A percentile compares a stretch with the other conserved stretches of the same genome.
Conservation (phyloP, 2,329 filamentous ascomycete species). For the Paradendryphiella salina region DNA sequence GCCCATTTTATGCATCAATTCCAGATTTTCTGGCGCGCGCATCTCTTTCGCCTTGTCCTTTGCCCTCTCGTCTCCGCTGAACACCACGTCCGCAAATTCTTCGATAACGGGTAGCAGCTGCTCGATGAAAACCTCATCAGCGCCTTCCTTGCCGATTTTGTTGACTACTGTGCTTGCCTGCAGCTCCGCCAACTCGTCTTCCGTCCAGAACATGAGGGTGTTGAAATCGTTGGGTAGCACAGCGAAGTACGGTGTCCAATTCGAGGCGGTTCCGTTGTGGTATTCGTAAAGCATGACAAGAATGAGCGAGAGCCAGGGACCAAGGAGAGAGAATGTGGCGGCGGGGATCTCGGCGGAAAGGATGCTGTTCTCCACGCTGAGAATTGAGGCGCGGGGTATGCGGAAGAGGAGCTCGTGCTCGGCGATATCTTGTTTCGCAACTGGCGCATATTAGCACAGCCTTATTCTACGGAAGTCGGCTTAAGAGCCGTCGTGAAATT, state of each 20-base stretch:
- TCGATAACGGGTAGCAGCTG: slow-evolving; percentile 59
- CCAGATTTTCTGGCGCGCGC: slow-evolving; percentile 54
- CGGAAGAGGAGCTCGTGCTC: slow-evolving; percentile 79
- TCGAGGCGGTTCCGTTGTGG: slow-evolving; percentile 61
- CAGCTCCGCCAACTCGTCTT: slow-evolving; percentile 69
- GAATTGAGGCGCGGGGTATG: slow-evolving; percentile 71
- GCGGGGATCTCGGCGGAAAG: slow-evolving; percentile 59
- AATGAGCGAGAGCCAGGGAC: slow-evolving; percentile 64
- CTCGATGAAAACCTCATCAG: slow-evolving; percentile 69
- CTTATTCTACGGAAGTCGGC: no score
- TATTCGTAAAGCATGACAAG: slow-evolving; percentile 80
- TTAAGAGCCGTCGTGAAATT: not conserved
- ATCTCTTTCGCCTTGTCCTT: slow-evolving; percentile 47
- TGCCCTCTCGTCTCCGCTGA: slow-evolving; percentile 44
- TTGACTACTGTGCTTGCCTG: slow-evolving; percentile 75
- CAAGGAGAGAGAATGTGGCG: slow-evolving; percentile 42
- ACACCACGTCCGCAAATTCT: slow-evolving; percentile 45
- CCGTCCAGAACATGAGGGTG: slow-evolving; percentile 88
- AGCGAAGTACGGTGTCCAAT: slow-evolving; percentile 77
- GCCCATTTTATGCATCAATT: slow-evolving; percentile 76
- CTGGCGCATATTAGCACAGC: slow-evolving; percentile 49
- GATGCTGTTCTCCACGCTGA: slow-evolving; percentile 73
- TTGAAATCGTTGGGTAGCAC: slow-evolving; percentile 73
- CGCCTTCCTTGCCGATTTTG: slow-evolving; percentile 75
- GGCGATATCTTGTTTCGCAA: slow-evolving; percentile 69